These are phyloP conservation scores for Boletus huronensis DNA, from an alignment of 768 basidiomycete species.

Conservation along the genomic window DNA sequence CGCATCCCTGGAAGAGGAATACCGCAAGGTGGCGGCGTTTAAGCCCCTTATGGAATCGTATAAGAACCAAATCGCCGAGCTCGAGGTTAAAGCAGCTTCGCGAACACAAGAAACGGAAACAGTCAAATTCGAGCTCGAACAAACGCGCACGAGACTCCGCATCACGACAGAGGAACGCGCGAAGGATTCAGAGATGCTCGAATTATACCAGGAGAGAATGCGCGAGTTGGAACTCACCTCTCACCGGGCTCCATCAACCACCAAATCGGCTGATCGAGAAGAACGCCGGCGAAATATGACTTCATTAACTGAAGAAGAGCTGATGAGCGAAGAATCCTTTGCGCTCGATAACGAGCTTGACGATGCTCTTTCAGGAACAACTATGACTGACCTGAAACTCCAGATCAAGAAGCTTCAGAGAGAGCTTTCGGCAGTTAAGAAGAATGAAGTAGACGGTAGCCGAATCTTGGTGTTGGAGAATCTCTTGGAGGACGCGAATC, in stretches of 20 bases:
- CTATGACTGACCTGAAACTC: constrained; percentile 89
- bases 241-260: constrained; percentile 41
- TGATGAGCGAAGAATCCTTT: constrained; percentile 46
- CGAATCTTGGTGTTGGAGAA: constrained; percentile 85
- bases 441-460: constrained; percentile 74
- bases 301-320: constrained; percentile 45
- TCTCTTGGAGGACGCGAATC: constrained; percentile 84
- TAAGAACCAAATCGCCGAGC: constrained; percentile 77
- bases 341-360: constrained; percentile 86
- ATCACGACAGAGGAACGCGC: constrained; percentile 65
- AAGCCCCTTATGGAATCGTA: constrained; percentile 91
- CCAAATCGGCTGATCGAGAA: constrained; percentile 23
- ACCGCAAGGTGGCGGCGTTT: constrained; percentile 79
- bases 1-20: constrained; percentile 88
- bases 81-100: constrained; percentile 67
- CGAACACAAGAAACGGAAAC: constrained; percentile 70
- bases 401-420: constrained; percentile 78
- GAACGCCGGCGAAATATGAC: constrained; percentile 22
- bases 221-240: constrained; percentile 79
- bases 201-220: constrained; percentile 86
- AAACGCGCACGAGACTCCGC: constrained; percentile 64
- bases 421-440: constrained; percentile 71
- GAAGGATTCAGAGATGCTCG: constrained; percentile 80
- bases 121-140: constrained; percentile 73
- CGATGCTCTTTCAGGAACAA: constrained; percentile 76